Percentiles rank a stretch among this genome's conserved stretches.
Evolutionary conservation across 2,329 filamentous ascomycete species (phyloP).

Genomic region (Cytospora mali): DNA sequence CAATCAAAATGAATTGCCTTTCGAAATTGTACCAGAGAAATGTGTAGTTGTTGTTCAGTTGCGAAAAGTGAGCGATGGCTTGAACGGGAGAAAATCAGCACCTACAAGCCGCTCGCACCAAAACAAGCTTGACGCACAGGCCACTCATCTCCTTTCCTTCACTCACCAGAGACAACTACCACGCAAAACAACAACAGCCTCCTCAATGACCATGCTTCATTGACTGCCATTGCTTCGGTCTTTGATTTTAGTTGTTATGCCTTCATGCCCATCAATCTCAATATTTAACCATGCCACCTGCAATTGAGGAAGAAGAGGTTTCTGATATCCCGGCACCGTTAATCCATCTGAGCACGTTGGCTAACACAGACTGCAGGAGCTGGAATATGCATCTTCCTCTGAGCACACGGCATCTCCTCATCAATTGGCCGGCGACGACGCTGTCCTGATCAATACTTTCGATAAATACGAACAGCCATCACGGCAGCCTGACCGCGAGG

Average conservation of each 20-base stretch:
- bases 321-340: background rate
- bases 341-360: background rate
- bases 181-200: background rate
- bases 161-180: background rate
- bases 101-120: background rate
- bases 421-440: background rate
- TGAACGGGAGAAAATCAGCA: background rate
- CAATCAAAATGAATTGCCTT: background rate
- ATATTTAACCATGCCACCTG: constrained; percentile 6
- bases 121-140: constrained; percentile 14
- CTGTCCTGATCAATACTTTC: background rate
- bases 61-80: background rate
- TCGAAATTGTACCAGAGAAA: too few species aligned
- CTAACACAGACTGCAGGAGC: constrained; percentile 12
- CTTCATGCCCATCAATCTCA: background rate
- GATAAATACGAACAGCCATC: background rate
- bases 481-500: background rate
- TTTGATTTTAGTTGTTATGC: background rate
- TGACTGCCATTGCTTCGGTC: background rate
- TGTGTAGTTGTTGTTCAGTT: constrained; percentile 1
- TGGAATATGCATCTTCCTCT: background rate
- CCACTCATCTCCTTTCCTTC: background rate
- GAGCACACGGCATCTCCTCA: background rate
- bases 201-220: background rate
- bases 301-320: constrained; percentile 14